phyloP scores from a whole-genome alignment of 73 alveolate genomes.

The Tetrahymena elliotti region DNA sequence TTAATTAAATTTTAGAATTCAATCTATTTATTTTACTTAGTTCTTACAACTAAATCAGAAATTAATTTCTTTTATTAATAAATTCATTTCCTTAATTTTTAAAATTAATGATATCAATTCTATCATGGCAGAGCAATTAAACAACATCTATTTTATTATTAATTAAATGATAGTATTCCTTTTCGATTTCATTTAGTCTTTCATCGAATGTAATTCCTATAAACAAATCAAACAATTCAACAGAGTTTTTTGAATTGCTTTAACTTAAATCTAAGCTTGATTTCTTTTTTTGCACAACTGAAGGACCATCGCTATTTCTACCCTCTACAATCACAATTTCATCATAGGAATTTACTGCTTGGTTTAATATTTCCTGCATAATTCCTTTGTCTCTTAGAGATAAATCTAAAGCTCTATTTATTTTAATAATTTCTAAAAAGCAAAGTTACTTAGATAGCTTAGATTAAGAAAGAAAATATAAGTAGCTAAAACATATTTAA shows the following conservation, averaged over 20 bases:
- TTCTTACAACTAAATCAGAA: background rate
- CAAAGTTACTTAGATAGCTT: background rate
- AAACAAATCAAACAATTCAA: background rate
- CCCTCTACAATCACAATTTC: background rate
- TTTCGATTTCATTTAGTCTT: background rate
- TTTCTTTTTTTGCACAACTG: background rate
- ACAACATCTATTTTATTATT: background rate
- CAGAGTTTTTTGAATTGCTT: background rate
- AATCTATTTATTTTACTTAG: background rate
- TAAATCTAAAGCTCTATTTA: background rate
- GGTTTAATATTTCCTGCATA: background rate
- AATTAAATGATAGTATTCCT: background rate
- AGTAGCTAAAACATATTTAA: background rate
- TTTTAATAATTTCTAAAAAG: background rate
- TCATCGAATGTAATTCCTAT: background rate
- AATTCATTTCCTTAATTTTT: background rate
- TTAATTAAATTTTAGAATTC: background rate
- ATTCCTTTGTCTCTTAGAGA: background rate
- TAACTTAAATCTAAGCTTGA: background rate
- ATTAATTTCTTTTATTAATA: background rate
- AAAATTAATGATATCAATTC: background rate
- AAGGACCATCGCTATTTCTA: background rate
- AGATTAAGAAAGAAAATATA: background rate
- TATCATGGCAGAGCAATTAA: background rate
- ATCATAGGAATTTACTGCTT: background rate